Conservation (phyloP, 129 eudicot species). For the Cynara cardunculus region DNA sequence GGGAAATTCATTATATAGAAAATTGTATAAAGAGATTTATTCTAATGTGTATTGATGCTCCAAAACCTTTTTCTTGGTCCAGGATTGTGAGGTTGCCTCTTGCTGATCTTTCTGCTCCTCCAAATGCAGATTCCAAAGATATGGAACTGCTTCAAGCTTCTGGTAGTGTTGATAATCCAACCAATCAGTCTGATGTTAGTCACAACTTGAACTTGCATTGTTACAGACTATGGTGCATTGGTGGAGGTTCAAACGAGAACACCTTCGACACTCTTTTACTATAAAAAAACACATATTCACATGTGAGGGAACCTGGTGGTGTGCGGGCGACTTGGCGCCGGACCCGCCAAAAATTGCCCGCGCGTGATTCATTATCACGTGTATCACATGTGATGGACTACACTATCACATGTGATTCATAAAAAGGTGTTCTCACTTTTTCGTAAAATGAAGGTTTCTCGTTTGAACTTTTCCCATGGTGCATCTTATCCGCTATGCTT, state of each 20-base stretch:
- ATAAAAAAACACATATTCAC: neutral
- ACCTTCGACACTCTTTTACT: neutral
- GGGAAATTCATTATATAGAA: neutral
- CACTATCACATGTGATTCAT: neutral
- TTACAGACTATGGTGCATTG: neutral
- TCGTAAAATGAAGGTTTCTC: neutral
- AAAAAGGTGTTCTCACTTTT: neutral
- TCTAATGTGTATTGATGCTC: neutral
- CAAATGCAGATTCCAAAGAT: conserved; percentile 32
- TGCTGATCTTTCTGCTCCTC: conserved; percentile 39
- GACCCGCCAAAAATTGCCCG: neutral
- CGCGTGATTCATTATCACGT: neutral
- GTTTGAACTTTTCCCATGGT: neutral
- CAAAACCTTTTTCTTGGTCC: conserved; percentile 10
- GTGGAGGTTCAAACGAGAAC: neutral
- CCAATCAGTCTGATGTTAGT: conserved; percentile 28
- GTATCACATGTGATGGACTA: neutral
- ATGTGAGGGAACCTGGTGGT: neutral
- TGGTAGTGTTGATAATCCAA: conserved; percentile 23
- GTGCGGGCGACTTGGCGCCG: too few relatives aligned
- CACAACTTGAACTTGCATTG: neutral
- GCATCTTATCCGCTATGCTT: neutral
- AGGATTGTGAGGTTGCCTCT: conserved; percentile 76
- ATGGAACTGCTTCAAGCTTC: conserved; percentile 33
- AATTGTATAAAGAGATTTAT: neutral